Percentiles rank a stretch among this genome's conserved stretches.
Conservation (phyloP, 202 grass and related monocot genomes). For the Schoenoplectus tabernaemontani region DNA sequence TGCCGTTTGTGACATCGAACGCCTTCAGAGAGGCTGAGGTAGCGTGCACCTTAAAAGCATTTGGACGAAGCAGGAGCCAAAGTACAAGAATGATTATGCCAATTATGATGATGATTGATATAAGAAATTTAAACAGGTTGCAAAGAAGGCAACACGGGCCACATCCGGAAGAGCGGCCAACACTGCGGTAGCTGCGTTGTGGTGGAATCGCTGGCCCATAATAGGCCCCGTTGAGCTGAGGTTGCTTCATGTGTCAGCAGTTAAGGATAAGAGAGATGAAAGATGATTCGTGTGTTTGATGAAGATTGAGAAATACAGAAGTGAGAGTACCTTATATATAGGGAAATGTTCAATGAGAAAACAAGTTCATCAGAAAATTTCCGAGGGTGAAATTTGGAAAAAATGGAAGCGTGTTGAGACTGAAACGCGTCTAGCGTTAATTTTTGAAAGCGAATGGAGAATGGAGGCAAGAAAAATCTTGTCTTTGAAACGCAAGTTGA, state of each 20-base stretch:
- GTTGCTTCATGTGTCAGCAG: slow-evolving; percentile 29
- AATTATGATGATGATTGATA: slow-evolving; percentile 30
- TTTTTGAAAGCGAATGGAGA: slow-evolving; percentile 6
- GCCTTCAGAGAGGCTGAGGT: slow-evolving; percentile 28
- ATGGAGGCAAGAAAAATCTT: slow-evolving; percentile 3
- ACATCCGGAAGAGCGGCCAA: background rate
- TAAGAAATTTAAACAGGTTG: slow-evolving; percentile 29
- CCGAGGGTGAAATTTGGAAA: background rate
- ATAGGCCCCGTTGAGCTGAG: slow-evolving; percentile 42
- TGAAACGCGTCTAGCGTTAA: slow-evolving; percentile 9
- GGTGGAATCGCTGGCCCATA: slow-evolving; percentile 44
- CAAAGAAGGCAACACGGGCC: slow-evolving; percentile 31
- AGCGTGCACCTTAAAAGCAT: slow-evolving; percentile 32
- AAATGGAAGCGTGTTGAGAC: slow-evolving; percentile 14
- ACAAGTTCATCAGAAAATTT: slow-evolving; percentile 2
- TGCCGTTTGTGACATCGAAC: slow-evolving; percentile 23
- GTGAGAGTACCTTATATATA: slow-evolving; percentile 1
- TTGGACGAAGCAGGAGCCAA: slow-evolving; percentile 49
- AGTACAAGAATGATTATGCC: slow-evolving; percentile 37
- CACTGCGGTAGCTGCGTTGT: slow-evolving; percentile 23
- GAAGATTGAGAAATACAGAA: background rate
- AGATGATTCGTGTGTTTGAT: background rate
- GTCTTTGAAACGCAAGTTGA: slow-evolving; percentile 5
- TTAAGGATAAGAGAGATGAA: background rate
- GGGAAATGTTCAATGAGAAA: background rate